Conservation (phyloP, 306 rosid species). For the Mimosa pudica region DNA sequence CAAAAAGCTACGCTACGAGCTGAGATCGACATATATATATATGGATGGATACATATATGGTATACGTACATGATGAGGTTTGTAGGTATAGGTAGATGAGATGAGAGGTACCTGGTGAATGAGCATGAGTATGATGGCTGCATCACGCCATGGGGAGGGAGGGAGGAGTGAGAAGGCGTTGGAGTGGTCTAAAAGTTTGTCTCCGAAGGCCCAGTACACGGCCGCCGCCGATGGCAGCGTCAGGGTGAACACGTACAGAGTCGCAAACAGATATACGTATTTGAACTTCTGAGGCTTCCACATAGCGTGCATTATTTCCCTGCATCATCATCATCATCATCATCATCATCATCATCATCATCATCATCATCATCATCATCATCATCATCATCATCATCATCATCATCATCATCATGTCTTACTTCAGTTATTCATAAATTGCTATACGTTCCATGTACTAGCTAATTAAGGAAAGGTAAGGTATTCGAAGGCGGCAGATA, state of each 20-base stretch:
- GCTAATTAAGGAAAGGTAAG: neutral
- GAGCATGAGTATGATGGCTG: constrained; percentile 72
- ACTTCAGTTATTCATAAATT: neutral
- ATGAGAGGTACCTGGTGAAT: constrained; percentile 69
- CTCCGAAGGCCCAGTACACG: constrained; percentile 91
- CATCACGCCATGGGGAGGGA: constrained; percentile 67
- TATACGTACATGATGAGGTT: neutral
- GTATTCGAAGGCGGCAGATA: constrained; percentile 24
- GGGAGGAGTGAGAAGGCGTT: constrained; percentile 88
- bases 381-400: neutral
- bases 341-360: neutral
- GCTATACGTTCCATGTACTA: neutral
- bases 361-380: neutral
- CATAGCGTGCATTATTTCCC: constrained; percentile 97
- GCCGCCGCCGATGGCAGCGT: constrained; percentile 80
- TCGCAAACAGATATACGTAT: constrained; percentile 67
- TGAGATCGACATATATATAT: no score
- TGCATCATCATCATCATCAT: constrained; percentile 19
- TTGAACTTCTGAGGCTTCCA: constrained; percentile 92
- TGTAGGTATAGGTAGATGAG: neutral
- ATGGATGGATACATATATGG: no score
- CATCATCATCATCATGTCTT: neutral
- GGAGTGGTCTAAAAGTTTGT: constrained; percentile 73
- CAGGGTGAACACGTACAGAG: constrained; percentile 75
- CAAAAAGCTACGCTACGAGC: no score